phyloP scores from a whole-genome alignment of 805 yeast genomes.

The Zygosaccharomyces gambellarensis region DNA sequence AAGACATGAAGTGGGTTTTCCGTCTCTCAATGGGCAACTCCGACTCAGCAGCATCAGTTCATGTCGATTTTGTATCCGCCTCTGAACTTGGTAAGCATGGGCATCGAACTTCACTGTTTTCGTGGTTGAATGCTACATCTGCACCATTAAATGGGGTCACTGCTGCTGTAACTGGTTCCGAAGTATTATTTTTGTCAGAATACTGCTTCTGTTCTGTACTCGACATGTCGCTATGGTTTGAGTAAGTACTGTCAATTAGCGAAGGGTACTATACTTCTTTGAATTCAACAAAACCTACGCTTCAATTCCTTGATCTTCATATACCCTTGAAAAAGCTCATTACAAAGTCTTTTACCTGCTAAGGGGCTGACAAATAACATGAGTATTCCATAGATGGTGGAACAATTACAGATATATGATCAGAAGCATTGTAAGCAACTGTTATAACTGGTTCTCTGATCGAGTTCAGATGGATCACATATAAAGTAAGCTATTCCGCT shows the following conservation, averaged over 20 bases:
- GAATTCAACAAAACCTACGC: neutral
- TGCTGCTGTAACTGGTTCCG: too few species aligned
- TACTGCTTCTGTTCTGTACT: neutral
- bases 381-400: too few species aligned
- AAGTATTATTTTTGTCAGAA: neutral
- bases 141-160: too few species aligned
- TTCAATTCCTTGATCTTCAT: neutral
- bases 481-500: too few species aligned
- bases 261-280: too few species aligned
- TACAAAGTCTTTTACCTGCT: too few species aligned
- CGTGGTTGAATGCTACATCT: neutral
- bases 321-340: neutral
- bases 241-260: too few species aligned
- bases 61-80: neutral
- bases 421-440: too few species aligned
- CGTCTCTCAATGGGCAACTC: conserved; percentile 3
- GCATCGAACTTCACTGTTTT: neutral
- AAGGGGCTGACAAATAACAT: too few species aligned
- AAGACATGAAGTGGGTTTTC: conserved; percentile 20
- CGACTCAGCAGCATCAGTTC: neutral
- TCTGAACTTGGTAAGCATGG: neutral
- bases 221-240: neutral
- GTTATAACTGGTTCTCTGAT: too few species aligned
- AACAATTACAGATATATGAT: too few species aligned
- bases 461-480: too few species aligned